phyloP scores from a whole-genome alignment of 2,329 filamentous ascomycete species.

The Ophiocordyceps camponoti-saundersi region DNA sequence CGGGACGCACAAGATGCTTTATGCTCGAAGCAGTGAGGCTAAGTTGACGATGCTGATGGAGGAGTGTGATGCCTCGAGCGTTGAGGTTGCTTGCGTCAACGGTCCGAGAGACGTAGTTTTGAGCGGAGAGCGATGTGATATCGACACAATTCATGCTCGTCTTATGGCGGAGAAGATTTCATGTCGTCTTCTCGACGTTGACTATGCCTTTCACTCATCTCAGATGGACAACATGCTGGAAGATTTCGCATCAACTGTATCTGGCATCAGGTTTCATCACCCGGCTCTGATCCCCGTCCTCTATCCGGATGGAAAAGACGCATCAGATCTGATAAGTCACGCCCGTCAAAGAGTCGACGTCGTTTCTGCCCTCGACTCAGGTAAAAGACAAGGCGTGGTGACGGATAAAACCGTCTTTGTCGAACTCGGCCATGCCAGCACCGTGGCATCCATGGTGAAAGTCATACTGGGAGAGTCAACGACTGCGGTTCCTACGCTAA shows the following conservation, averaged over 20 bases:
- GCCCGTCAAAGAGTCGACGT: background rate
- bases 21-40: slow-evolving; percentile 6
- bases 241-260: background rate
- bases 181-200: slow-evolving; percentile 12
- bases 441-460: slow-evolving; percentile 1
- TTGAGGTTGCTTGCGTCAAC: slow-evolving; percentile 40
- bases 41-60: slow-evolving; percentile 3
- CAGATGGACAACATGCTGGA: background rate
- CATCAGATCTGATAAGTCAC: background rate
- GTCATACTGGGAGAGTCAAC: background rate
- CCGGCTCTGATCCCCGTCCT: background rate
- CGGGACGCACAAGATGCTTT: slow-evolving; percentile 13
- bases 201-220: slow-evolving; percentile 1
- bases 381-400: background rate
- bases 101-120: slow-evolving; percentile 34
- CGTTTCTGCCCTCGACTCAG: background rate
- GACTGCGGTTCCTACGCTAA: slow-evolving; percentile 18
- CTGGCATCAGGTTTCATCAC: background rate
- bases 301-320: background rate
- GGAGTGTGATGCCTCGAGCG: slow-evolving; percentile 9
- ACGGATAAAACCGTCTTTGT: background rate
- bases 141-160: slow-evolving; percentile 10
- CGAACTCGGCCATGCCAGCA: slow-evolving; percentile 1
- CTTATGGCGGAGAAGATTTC: slow-evolving; percentile 6
- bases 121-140: background rate